Evolutionary conservation across 176 grass and related monocot species (phyloP).

Genomic region (Oryza officinalis): DNA sequence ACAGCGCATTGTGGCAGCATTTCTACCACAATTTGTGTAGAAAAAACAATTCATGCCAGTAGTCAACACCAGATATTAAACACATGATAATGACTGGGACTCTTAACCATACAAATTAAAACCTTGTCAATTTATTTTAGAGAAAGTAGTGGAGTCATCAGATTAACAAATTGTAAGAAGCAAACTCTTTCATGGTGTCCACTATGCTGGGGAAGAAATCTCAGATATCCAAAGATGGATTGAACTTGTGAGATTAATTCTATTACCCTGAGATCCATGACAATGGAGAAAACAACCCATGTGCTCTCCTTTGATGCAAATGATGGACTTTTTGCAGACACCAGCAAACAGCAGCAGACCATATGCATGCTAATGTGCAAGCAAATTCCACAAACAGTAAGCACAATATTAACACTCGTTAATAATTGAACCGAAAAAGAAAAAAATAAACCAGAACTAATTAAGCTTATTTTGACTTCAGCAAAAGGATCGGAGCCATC

Average conservation of each 20-base stretch:
- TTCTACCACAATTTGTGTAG: background rate
- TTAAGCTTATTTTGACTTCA: no score
- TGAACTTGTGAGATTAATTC: background rate
- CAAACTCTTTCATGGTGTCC: background rate
- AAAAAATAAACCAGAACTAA: no score
- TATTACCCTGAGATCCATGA: background rate
- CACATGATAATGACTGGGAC: constrained; percentile 1
- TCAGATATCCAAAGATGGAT: background rate
- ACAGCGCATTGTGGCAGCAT: background rate
- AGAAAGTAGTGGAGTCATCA: background rate
- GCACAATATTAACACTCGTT: background rate
- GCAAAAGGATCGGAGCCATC: background rate
- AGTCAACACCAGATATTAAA: background rate
- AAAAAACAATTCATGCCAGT: background rate
- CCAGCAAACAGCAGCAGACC: background rate
- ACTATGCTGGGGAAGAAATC: background rate
- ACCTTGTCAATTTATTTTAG: background rate
- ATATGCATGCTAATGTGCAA: background rate
- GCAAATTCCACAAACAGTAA: background rate
- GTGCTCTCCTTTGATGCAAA: background rate
- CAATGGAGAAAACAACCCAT: background rate
- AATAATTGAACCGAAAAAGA: background rate
- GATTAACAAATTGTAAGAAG: background rate
- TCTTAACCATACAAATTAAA: background rate
- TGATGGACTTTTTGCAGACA: background rate